Conservation (phyloP, 2,329 filamentous ascomycete species). For the Penicillium sp. region DNA sequence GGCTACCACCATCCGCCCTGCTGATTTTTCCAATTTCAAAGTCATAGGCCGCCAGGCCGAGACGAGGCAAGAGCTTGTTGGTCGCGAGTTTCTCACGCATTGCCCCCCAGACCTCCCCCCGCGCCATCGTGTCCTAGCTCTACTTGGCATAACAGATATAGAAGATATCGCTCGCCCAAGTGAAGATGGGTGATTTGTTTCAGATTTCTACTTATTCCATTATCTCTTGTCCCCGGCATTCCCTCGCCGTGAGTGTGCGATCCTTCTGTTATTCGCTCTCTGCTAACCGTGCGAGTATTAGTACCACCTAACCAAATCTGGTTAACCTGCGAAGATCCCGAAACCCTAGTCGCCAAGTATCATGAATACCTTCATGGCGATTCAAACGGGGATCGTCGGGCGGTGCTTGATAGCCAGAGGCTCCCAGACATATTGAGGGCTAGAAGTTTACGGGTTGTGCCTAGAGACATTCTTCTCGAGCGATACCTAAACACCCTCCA, state of each 20-base stretch:
- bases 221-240: neutral
- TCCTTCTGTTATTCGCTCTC: neutral
- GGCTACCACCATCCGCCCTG: neutral
- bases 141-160: neutral
- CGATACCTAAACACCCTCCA: neutral
- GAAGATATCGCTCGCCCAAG: neutral
- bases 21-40: neutral
- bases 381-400: neutral
- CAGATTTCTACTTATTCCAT: neutral
- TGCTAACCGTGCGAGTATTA: neutral
- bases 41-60: neutral
- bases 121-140: neutral
- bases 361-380: neutral
- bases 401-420: neutral
- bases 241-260: neutral
- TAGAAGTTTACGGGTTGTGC: neutral
- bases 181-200: neutral
- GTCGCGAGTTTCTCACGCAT: neutral
- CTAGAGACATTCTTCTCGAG: neutral
- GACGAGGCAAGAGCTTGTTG: neutral
- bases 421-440: neutral
- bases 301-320: neutral
- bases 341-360: neutral
- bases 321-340: neutral
- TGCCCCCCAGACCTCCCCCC: neutral